These are phyloP conservation scores for Penicillium crystallinum DNA, from an alignment of 495 filamentous ascomycete genomes.

Conservation along the genomic window DNA sequence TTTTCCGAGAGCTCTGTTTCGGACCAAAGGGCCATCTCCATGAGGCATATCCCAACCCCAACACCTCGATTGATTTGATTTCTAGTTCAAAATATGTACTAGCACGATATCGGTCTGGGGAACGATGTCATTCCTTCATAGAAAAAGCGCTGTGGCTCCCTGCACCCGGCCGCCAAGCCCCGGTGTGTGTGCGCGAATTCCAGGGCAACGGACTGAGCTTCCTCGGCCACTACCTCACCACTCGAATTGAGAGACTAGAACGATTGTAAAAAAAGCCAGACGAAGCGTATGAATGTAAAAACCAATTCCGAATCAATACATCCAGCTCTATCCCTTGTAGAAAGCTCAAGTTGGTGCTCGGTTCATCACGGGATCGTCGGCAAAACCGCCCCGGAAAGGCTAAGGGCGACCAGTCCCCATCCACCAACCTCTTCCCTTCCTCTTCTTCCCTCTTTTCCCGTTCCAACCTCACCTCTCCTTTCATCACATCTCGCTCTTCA, in stretches of 20 bases:
- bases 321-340: neutral
- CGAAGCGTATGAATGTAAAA: neutral
- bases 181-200: conserved; percentile 36
- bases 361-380: conserved; percentile 49
- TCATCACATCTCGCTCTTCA: conserved; percentile 45
- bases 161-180: conserved; percentile 41
- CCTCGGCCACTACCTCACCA: conserved; percentile 5
- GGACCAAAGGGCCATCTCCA: conserved; percentile 15
- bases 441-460: conserved; percentile 38
- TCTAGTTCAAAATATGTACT: neutral
- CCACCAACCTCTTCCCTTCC: conserved; percentile 40
- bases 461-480: conserved; percentile 30
- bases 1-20: conserved; percentile 21
- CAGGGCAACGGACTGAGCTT: conserved; percentile 18
- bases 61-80: neutral
- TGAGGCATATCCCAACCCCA: conserved; percentile 9
- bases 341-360: conserved; percentile 21
- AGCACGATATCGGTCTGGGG: neutral
- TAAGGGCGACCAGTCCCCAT: conserved; percentile 40
- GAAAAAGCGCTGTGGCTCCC: conserved; percentile 13
- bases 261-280: neutral
- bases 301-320: neutral
- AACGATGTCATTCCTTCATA: neutral
- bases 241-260: neutral
- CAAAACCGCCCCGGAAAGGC: conserved; percentile 48